Conservation (phyloP, 768 basidiomycete species). For the Fistulinella prunicolor region DNA sequence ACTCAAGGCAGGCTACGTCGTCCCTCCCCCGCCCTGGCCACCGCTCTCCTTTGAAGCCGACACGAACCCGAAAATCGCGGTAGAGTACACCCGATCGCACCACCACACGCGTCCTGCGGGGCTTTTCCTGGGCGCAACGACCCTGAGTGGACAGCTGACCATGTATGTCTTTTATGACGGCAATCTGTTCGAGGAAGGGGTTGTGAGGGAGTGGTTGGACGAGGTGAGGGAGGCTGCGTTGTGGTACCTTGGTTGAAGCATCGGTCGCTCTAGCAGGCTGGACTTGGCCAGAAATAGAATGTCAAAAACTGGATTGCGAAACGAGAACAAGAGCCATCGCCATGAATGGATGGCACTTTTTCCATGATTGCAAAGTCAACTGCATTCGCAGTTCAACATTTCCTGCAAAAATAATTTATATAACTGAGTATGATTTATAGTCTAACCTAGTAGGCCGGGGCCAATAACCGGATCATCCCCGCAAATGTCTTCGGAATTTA, state of each 20-base stretch:
- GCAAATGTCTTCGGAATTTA: no score
- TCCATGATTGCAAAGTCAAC: no score
- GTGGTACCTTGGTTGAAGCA: conserved; percentile 30
- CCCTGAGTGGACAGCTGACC: conserved; percentile 29
- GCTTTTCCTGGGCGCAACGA: conserved; percentile 41
- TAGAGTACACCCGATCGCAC: conserved; percentile 8
- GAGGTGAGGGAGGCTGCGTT: conserved; percentile 38
- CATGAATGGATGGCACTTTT: no score
- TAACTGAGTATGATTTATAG: no score
- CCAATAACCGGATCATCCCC: no score
- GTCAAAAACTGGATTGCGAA: no score
- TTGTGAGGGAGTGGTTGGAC: conserved; percentile 46
- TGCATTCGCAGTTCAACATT: no score
- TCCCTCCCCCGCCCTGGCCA: background rate
- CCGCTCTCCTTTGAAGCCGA: background rate
- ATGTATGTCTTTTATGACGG: conserved; percentile 40
- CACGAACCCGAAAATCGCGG: conserved; percentile 8
- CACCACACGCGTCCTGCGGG: conserved; percentile 47
- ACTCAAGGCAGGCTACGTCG: conserved; percentile 8
- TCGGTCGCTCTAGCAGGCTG: no score
- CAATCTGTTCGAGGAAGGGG: conserved; percentile 42
- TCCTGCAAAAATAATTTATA: no score
- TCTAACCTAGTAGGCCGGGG: no score
- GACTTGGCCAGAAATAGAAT: no score
- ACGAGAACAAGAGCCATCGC: no score